Evolutionary conservation across 2,329 filamentous ascomycete species (phyloP).

Genomic region (Fusarium sp.): DNA sequence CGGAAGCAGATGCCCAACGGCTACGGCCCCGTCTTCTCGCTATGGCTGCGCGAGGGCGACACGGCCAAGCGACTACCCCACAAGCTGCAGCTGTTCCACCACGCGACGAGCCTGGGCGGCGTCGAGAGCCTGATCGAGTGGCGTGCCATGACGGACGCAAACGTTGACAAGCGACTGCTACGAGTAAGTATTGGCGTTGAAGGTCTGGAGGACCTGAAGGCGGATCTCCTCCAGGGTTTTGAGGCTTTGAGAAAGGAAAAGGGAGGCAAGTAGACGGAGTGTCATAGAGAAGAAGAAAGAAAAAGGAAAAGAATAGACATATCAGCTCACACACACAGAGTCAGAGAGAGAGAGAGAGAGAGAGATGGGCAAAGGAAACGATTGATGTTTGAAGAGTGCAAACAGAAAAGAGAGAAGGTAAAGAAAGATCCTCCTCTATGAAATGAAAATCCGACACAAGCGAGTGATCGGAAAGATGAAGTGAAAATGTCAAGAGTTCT

Average conservation of each 20-base stretch:
- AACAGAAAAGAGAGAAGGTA: neutral
- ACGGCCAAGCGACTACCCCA: conserved; percentile 81
- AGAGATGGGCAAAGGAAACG: conserved; percentile 3
- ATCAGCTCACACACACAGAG: conserved; percentile 1
- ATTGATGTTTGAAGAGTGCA: conserved; percentile 5
- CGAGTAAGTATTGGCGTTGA: conserved; percentile 91
- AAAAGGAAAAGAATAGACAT: neutral
- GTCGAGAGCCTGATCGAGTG: conserved; percentile 98
- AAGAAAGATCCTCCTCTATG: conserved; percentile 7
- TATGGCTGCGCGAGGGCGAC: conserved; percentile 74
- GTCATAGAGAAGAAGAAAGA: conserved; percentile 5
- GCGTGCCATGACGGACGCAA: conserved; percentile 87
- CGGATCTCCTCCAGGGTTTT: conserved; percentile 80
- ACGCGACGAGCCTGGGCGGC: conserved; percentile 93
- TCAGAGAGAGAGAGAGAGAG: conserved; percentile 3
- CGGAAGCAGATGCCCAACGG: conserved; percentile 91
- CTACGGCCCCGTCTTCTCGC: conserved; percentile 89
- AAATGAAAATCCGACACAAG: conserved; percentile 9
- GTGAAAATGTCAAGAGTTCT: conserved; percentile 5
- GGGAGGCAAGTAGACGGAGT: neutral
- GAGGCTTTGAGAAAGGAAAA: conserved; percentile 62
- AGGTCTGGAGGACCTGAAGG: conserved; percentile 85
- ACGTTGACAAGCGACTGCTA: conserved; percentile 80
- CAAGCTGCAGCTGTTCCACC: conserved; percentile 87
- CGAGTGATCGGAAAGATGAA: conserved; percentile 4